Evolutionary conservation across 441 rosid genomes (phyloP), one percentile per base, ranked within the genome.

Genomic region (Gossypium lobatum): DNA sequence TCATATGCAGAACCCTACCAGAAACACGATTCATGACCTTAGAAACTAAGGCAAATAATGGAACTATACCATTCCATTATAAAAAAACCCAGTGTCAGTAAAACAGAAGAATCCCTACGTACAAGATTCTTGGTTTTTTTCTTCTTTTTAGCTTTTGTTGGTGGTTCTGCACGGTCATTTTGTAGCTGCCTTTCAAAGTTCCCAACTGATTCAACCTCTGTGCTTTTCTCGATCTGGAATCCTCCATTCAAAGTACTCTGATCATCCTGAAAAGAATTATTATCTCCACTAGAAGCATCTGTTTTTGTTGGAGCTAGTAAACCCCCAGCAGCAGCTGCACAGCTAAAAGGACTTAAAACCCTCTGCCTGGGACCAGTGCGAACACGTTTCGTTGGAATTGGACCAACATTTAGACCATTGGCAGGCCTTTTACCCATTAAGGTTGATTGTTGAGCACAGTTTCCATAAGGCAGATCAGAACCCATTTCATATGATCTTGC

Each of bases 221-320:
- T 77, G 72, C 91, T 83, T 89, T 80, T 96, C 76, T 87, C 97
- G 73, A 87, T 76, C 77, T 83, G 85, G 4, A 88, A 88, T 70
- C 90, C 97, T 76, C 95, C 93, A 82, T 85, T 86, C 91, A 91
- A 73, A 64, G 91, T 86, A 85, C 91, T 91, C 85, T 85, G 90
- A 73, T 92, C 98, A 83, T 96, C 98, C 88, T 90, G 99, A 86
- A 86, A 89, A 77, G 96, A 96, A 86, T 77, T 89, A 64, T 97
- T 89, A 81, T 96, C 99, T 77, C 94, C 99, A 85, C 99, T 96
- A 67, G 97, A 96, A 57, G 90, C 96, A 80, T 93, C 98, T 31
- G 95, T 86, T 85, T 84, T 93, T 4, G 83, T 74, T 4, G 92
- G 85, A 74, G 77, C 83, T 76, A 70, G 91, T 67, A 85, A 69